A percentile compares a stretch with the other conserved stretches of the same genome.
Conservation (phyloP, 192 early-diverging fungal species). For the Glomus cerebriforme region DNA sequence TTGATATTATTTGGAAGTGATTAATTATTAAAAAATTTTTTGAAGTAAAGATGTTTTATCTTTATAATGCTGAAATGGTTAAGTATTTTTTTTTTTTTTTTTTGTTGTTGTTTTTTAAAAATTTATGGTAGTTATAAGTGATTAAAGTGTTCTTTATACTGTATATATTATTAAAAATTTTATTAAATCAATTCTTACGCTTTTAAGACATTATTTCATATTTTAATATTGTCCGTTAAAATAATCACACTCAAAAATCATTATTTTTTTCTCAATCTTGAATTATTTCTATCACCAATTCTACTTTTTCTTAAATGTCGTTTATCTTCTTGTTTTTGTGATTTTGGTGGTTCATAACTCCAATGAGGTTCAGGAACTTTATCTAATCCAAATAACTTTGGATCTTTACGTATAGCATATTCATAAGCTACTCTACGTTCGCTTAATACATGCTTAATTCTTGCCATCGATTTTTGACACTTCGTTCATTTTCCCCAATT, state of each 20-base stretch:
- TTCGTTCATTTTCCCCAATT: slow-evolving; percentile 34
- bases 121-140: too few relatives aligned
- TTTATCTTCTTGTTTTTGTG: not conserved
- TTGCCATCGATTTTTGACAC: slow-evolving; percentile 84
- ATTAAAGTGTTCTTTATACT: too few relatives aligned
- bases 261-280: not conserved
- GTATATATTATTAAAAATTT: too few relatives aligned
- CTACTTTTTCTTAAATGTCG: not conserved
- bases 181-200: too few relatives aligned
- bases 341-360: not conserved
- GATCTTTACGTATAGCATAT: slow-evolving; percentile 44
- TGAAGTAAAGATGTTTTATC: not conserved
- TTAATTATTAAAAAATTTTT: not conserved
- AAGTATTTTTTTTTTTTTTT: too few relatives aligned
- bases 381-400: slow-evolving; percentile 8
- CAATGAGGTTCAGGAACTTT: slow-evolving; percentile 8
- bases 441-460: slow-evolving; percentile 77
- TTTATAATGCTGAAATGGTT: not conserved
- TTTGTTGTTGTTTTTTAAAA: too few relatives aligned
- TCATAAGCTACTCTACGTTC: slow-evolving; percentile 72
- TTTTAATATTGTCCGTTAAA: not conserved
- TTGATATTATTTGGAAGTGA: slow-evolving; percentile 1
- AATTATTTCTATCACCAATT: not conserved
- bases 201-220: not conserved
- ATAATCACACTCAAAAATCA: not conserved